Percentiles rank a stretch among this genome's conserved stretches.
Evolutionary conservation across 164 flowering plant genomes (phyloP).

Genomic region (Vitis riparia): DNA sequence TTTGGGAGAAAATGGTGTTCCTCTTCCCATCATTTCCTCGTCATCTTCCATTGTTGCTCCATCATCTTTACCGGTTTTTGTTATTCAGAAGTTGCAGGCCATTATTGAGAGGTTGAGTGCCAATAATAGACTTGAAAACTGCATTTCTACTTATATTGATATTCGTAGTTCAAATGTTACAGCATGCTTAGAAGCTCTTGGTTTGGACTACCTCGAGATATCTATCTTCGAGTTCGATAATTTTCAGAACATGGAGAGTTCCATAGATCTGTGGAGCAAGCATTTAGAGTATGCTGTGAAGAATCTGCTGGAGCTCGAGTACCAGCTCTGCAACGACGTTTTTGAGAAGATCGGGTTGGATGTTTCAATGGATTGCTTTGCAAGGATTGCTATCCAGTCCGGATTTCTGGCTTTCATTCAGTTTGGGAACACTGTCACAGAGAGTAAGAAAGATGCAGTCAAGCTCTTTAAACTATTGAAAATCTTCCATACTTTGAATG

Average conservation of each 20-base stretch:
- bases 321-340: slow-evolving; percentile 37
- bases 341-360: slow-evolving; percentile 36
- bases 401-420: slow-evolving; percentile 41
- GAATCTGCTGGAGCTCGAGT: slow-evolving; percentile 40
- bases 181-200: slow-evolving; percentile 34
- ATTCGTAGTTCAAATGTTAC: slow-evolving; percentile 30
- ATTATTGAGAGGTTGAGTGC: slow-evolving; percentile 32
- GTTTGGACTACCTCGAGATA: slow-evolving; percentile 45
- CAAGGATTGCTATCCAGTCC: slow-evolving; percentile 34
- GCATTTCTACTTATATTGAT: slow-evolving; percentile 35
- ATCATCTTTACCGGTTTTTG: slow-evolving; percentile 25
- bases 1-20: slow-evolving; percentile 25
- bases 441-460: slow-evolving; percentile 39
- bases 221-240: slow-evolving; percentile 29
- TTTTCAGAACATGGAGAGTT: slow-evolving; percentile 27
- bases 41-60: slow-evolving; percentile 10
- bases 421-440: slow-evolving; percentile 40
- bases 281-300: slow-evolving; percentile 50
- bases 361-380: slow-evolving; percentile 28
- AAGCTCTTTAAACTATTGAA: slow-evolving; percentile 49
- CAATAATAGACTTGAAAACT: slow-evolving; percentile 29
- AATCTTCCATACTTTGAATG: slow-evolving; percentile 30
- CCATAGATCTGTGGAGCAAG: slow-evolving; percentile 41
- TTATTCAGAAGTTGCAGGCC: slow-evolving; percentile 33
- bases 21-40: slow-evolving; percentile 11